These are phyloP conservation scores for Lyophyllum shimeji DNA, from an alignment of 768 basidiomycete genomes.

Conservation along the genomic window DNA sequence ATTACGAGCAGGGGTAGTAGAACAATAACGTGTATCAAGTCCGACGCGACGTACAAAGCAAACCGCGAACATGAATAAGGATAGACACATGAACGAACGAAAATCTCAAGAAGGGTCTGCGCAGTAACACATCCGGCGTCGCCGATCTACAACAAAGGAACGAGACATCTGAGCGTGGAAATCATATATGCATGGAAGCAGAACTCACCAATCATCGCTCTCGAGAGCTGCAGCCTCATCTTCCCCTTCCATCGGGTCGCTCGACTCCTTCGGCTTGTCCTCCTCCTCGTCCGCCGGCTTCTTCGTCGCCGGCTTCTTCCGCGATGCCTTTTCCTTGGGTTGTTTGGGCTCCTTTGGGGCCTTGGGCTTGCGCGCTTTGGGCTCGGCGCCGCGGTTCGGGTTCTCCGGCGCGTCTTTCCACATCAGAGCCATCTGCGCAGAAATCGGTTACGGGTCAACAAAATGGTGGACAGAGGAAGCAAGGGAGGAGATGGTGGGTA, in stretches of 20 bases:
- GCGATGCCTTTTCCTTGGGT: slow-evolving; percentile 22
- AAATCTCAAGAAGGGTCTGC: neutral
- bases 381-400: slow-evolving; percentile 57
- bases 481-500: slow-evolving; percentile 2
- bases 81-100: neutral
- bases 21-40: neutral
- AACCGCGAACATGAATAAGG: neutral
- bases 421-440: slow-evolving; percentile 47
- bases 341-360: slow-evolving; percentile 32
- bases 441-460: neutral
- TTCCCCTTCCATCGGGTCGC: slow-evolving; percentile 11
- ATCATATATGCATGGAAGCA: neutral
- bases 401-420: slow-evolving; percentile 66
- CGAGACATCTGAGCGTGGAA: neutral
- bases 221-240: slow-evolving; percentile 1
- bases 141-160: neutral
- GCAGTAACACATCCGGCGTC: neutral
- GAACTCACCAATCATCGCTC: slow-evolving; percentile 6
- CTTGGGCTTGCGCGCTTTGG: slow-evolving; percentile 47
- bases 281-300: slow-evolving; percentile 10
- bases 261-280: slow-evolving; percentile 1
- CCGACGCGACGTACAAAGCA: neutral
- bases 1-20: neutral
- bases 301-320: slow-evolving; percentile 21
- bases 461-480: neutral